Evolutionary conservation across 2,329 filamentous ascomycete genomes (phyloP).

Genomic region (Exophiala dermatitidis): DNA sequence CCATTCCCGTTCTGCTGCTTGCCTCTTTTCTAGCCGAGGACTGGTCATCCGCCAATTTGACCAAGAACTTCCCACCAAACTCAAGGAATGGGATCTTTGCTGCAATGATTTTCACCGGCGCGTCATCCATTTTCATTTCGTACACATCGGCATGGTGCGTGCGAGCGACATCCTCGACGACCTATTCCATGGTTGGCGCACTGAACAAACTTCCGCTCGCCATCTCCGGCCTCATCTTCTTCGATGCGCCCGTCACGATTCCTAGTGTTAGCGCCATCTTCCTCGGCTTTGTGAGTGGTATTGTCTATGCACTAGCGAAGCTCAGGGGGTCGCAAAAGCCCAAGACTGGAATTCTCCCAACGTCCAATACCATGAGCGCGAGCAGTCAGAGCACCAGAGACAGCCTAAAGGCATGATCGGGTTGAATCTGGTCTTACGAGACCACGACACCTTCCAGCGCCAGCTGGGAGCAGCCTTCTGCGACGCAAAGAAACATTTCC

Average conservation of each 20-base stretch:
- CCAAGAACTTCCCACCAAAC: conserved; percentile 79
- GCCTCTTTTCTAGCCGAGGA: conserved; percentile 80
- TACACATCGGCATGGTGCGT: conserved; percentile 99
- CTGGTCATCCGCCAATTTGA: conserved; percentile 80
- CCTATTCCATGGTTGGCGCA: conserved; percentile 96
- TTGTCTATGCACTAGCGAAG: conserved; percentile 85
- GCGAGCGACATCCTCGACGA: conserved; percentile 91
- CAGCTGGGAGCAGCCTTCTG: neutral
- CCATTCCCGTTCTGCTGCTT: conserved; percentile 81
- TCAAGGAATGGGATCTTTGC: conserved; percentile 70
- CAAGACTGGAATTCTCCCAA: conserved; percentile 62
- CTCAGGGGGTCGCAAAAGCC: conserved; percentile 65
- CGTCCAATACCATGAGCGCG: conserved; percentile 68
- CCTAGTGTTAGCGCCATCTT: conserved; percentile 86
- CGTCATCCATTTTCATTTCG: conserved; percentile 95
- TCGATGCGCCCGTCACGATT: conserved; percentile 85
- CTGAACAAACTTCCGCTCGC: conserved; percentile 98
- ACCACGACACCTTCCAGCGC: neutral
- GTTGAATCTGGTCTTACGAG: neutral
- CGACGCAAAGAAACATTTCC: neutral
- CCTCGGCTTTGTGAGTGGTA: conserved; percentile 83
- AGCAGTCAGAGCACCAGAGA: conserved; percentile 88
- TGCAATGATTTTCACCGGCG: conserved; percentile 89
- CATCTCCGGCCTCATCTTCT: conserved; percentile 86
- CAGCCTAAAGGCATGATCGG: conserved; percentile 59